Evolutionary conservation across 1,139 yeast genomes (phyloP).

Genomic region (Suhomyces atakaporum): DNA sequence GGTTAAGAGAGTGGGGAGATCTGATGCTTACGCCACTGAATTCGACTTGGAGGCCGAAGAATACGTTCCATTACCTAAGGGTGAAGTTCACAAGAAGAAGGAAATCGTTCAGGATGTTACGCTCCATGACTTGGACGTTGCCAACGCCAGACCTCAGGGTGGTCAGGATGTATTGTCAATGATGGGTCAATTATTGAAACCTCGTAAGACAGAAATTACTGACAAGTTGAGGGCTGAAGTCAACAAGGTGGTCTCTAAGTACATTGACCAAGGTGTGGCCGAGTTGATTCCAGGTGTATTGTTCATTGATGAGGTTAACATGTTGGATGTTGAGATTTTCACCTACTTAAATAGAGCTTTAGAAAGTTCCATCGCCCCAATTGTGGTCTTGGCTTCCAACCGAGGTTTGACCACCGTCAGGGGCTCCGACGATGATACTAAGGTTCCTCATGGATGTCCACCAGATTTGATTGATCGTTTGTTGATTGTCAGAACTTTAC

Average conservation of each 20-base stretch:
- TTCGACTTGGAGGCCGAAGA: slow-evolving; percentile 98
- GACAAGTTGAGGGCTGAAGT: slow-evolving; percentile 93
- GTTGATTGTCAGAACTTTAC: slow-evolving; percentile 86
- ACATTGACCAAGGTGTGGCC: slow-evolving; percentile 97
- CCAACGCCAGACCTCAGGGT: slow-evolving; percentile 97
- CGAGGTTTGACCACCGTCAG: slow-evolving; percentile 90
- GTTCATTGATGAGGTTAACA: slow-evolving; percentile 96
- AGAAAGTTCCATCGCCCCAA: slow-evolving; percentile 89
- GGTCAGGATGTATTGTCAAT: slow-evolving; percentile 97
- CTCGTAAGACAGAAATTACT: slow-evolving; percentile 97
- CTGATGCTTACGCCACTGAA: slow-evolving; percentile 98
- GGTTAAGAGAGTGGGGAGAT: slow-evolving; percentile 95
- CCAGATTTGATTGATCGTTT: slow-evolving; percentile 91
- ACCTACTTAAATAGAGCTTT: slow-evolving; percentile 92
- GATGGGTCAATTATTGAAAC: slow-evolving; percentile 98
- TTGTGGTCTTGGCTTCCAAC: slow-evolving; percentile 92
- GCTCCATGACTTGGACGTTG: slow-evolving; percentile 91
- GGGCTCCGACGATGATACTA: slow-evolving; percentile 73
- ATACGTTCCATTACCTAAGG: slow-evolving; percentile 97
- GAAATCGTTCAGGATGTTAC: slow-evolving; percentile 98
- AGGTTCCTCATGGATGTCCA: slow-evolving; percentile 96
- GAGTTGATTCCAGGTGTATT: slow-evolving; percentile 97
- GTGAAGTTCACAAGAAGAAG: slow-evolving; percentile 97
- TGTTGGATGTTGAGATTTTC: slow-evolving; percentile 95
- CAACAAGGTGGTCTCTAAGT: slow-evolving; percentile 92